Evolutionary conservation across 2,329 filamentous ascomycete genomes (phyloP).

Genomic region (Lachnellula subtilissima): DNA sequence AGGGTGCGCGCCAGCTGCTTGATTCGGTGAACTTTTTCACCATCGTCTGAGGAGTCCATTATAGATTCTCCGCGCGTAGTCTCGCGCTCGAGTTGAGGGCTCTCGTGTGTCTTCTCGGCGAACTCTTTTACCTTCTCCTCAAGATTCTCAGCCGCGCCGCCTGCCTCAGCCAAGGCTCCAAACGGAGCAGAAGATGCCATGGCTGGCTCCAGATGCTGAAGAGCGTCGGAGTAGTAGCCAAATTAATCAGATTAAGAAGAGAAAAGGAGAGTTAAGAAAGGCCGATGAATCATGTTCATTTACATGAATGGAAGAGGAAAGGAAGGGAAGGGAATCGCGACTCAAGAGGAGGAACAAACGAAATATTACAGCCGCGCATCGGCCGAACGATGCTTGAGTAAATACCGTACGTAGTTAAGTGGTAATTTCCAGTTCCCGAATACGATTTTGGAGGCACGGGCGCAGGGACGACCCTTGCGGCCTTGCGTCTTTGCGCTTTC

Average conservation of each 20-base stretch:
- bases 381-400: no score
- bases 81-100: conserved; percentile 2
- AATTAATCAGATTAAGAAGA: background rate
- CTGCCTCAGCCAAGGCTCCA: conserved; percentile 9
- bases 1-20: conserved; percentile 21
- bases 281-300: background rate
- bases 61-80: conserved; percentile 7
- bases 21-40: conserved; percentile 14
- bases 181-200: conserved; percentile 15
- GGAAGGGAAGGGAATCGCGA: no score
- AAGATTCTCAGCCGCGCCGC: background rate
- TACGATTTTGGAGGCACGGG: no score
- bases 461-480: no score
- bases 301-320: no score
- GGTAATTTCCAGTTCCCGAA: no score
- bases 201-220: background rate
- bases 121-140: conserved; percentile 4
- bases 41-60: conserved; percentile 16
- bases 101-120: background rate
- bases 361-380: no score
- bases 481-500: no score
- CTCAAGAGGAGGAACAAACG: no score
- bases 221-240: background rate
- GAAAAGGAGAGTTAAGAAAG: background rate
- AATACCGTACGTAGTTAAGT: no score